A percentile compares a stretch with the other conserved stretches of the same genome.
Evolutionary conservation across 2,329 filamentous ascomycete species (phyloP).

Genomic region (Sporothrix brasiliensis): DNA sequence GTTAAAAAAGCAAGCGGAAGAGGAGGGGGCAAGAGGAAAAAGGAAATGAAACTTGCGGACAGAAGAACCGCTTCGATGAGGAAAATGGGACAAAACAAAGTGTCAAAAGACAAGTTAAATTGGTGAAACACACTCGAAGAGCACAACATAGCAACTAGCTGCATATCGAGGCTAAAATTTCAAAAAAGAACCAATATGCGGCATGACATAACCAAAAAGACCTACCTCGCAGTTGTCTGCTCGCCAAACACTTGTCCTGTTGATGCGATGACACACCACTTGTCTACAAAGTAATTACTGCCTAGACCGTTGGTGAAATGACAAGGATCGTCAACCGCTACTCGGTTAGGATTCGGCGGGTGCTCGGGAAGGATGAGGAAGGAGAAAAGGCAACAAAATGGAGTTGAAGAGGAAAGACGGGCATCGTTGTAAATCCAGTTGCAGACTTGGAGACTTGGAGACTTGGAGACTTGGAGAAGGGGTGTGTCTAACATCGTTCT

Average conservation of each 20-base stretch:
- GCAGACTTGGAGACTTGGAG: background rate
- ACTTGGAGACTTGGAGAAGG: background rate
- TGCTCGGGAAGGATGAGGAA: conserved; percentile 22
- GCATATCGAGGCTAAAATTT: background rate
- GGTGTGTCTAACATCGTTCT: background rate
- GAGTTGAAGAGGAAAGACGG: background rate
- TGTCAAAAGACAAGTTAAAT: background rate
- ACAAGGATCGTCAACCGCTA: conserved; percentile 16
- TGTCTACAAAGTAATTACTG: background rate
- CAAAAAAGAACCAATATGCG: background rate
- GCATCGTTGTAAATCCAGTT: background rate
- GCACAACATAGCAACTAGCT: background rate
- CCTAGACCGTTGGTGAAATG: conserved; percentile 10
- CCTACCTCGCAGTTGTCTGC: background rate
- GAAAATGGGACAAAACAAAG: background rate
- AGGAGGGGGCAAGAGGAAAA: background rate
- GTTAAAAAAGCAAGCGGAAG: background rate
- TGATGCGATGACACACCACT: background rate
- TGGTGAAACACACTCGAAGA: background rate
- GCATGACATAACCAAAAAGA: background rate
- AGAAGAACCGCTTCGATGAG: background rate
- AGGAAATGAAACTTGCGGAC: background rate
- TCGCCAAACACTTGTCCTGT: background rate
- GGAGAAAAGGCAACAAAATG: background rate
- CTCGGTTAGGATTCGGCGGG: conserved; percentile 6